These are phyloP conservation scores for Tetrapisispora nanseiensis DNA, from an alignment of 805 yeast species.

Conservation along the genomic window DNA sequence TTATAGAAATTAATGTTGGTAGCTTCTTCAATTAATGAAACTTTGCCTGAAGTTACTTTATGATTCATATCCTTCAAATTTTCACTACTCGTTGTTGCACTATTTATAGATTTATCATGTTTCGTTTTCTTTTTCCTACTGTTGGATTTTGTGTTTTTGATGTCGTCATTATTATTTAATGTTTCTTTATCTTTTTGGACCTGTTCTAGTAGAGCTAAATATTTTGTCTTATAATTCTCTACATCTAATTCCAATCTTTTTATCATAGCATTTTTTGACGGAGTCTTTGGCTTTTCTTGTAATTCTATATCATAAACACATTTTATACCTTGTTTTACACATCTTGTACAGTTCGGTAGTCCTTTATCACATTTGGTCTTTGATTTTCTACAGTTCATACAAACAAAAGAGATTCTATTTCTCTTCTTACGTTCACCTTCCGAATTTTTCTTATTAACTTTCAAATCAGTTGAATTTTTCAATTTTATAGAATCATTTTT, in stretches of 20 bases:
- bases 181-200: constrained; percentile 6
- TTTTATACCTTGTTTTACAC: constrained; percentile 17
- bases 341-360: constrained; percentile 26
- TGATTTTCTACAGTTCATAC: constrained; percentile 26
- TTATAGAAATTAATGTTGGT: constrained; percentile 15
- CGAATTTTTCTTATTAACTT: background rate
- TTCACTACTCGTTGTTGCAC: background rate
- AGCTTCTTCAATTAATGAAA: background rate
- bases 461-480: background rate
- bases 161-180: background rate
- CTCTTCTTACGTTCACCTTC: constrained; percentile 12
- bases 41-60: background rate
- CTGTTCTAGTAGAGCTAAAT: constrained; percentile 9
- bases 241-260: constrained; percentile 24
- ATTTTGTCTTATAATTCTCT: constrained; percentile 26
- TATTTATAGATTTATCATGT: no score
- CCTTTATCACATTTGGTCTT: constrained; percentile 29
- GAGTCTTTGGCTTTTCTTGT: constrained; percentile 26
- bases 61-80: no score
- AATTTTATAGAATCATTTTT: background rate
- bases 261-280: constrained; percentile 26
- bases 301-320: constrained; percentile 27
- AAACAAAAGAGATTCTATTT: constrained; percentile 28
- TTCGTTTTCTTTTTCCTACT: background rate
- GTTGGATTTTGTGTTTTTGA: background rate